phyloP scores from a whole-genome alignment of 1,139 yeast species.

The Kurtzmaniella quercitrusa region DNA sequence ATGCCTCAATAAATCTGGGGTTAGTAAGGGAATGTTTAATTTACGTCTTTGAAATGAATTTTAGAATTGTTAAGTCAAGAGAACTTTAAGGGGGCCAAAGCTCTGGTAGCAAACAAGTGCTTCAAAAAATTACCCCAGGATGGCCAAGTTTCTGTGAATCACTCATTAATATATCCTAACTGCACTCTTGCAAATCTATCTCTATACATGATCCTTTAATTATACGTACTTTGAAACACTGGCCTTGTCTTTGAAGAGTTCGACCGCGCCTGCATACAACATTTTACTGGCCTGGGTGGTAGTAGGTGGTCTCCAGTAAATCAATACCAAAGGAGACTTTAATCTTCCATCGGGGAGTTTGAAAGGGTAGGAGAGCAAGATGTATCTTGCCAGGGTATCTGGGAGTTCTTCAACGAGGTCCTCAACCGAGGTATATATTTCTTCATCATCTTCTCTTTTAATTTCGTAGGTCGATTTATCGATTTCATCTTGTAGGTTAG shows the following conservation, averaged over 20 bases:
- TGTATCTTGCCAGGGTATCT: constrained; percentile 73
- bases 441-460: constrained; percentile 41
- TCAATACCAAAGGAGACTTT: constrained; percentile 67
- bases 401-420: constrained; percentile 75
- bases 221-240: constrained; percentile 61
- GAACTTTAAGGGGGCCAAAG: no score
- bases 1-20: constrained; percentile 45
- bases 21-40: constrained; percentile 28
- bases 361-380: constrained; percentile 75
- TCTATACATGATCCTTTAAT: background rate
- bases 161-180: no score
- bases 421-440: constrained; percentile 44
- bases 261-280: constrained; percentile 90
- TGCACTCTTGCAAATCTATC: no score
- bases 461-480: constrained; percentile 57
- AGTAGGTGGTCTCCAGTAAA: constrained; percentile 86
- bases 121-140: no score
- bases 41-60: no score
- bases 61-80: no score
- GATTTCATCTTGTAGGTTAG: constrained; percentile 36
- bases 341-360: constrained; percentile 67
- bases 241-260: constrained; percentile 69
- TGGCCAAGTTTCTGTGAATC: no score
- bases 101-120: no score
- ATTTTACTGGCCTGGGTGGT: constrained; percentile 73